phyloP scores from a whole-genome alignment of 306 rosid species.

The Cicer arietinum region DNA sequence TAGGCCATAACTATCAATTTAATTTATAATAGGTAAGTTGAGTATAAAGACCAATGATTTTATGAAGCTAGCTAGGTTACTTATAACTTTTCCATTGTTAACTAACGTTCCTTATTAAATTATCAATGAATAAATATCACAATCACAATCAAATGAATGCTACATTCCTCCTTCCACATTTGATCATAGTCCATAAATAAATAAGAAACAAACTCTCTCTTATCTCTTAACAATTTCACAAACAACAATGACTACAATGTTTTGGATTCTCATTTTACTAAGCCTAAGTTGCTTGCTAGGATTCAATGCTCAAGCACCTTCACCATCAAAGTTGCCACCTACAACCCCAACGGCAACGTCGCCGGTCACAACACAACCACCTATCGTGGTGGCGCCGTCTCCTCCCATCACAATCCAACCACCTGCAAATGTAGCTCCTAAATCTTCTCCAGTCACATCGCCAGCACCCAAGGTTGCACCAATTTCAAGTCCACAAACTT shows the following conservation, averaged over 20 bases:
- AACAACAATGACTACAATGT: constrained; percentile 46
- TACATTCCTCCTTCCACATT: constrained; percentile 48
- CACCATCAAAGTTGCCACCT: constrained; percentile 21
- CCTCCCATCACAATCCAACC: constrained; percentile 58
- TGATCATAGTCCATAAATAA: constrained; percentile 30
- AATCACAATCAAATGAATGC: constrained; percentile 55
- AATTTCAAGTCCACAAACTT: constrained; percentile 51
- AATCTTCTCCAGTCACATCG: constrained; percentile 55
- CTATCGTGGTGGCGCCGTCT: constrained; percentile 24
- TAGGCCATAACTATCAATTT: constrained; percentile 16
- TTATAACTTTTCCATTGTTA: background rate
- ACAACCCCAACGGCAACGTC: constrained; percentile 33
- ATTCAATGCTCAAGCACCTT: constrained; percentile 48
- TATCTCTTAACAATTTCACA: constrained; percentile 3
- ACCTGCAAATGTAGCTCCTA: constrained; percentile 53
- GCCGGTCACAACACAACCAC: constrained; percentile 40
- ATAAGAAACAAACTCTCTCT: constrained; percentile 33
- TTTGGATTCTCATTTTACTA: constrained; percentile 37
- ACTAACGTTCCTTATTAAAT: constrained; percentile 36
- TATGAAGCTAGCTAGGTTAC: background rate
- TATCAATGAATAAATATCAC: constrained; percentile 50
- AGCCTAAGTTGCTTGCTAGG: constrained; percentile 33
- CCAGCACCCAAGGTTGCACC: constrained; percentile 69
- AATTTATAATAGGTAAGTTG: background rate
- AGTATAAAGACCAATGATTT: constrained; percentile 5